Conservation (phyloP, 306 rosid genomes). For the Quillaja saponaria region DNA sequence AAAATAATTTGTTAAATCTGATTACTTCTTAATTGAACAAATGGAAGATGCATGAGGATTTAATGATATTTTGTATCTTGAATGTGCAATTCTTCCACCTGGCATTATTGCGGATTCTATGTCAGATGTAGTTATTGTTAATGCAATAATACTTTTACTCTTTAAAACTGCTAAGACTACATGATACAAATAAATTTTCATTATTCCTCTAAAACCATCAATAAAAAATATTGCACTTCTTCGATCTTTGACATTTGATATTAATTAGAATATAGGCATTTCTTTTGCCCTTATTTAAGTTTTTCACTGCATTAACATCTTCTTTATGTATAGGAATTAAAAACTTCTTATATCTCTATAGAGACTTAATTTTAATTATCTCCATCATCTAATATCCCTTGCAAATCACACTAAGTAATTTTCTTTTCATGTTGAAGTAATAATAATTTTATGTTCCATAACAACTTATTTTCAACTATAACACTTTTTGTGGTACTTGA, state of each 20-base stretch:
- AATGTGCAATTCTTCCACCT: neutral
- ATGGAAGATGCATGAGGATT: neutral
- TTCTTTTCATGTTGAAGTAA: neutral
- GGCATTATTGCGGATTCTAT: neutral
- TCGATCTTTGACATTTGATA: too few relatives aligned
- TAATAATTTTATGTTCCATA: too few relatives aligned
- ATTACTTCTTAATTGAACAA: neutral
- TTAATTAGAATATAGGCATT: neutral
- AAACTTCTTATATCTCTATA: neutral
- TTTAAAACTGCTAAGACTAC: neutral
- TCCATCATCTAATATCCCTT: neutral
- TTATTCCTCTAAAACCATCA: neutral
- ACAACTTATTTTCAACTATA: neutral
- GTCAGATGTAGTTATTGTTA: neutral
- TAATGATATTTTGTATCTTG: neutral
- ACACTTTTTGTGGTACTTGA: neutral
- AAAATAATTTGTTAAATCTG: neutral
- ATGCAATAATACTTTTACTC: neutral
- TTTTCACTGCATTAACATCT: neutral
- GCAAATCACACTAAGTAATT: neutral
- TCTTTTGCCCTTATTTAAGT: neutral
- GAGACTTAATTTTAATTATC: neutral
- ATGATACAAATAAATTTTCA: neutral
- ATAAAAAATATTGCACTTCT: too few relatives aligned
- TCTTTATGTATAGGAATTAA: too few relatives aligned